Evolutionary conservation across 768 basidiomycete species (phyloP).

Genomic region (Suillus weaverae): DNA sequence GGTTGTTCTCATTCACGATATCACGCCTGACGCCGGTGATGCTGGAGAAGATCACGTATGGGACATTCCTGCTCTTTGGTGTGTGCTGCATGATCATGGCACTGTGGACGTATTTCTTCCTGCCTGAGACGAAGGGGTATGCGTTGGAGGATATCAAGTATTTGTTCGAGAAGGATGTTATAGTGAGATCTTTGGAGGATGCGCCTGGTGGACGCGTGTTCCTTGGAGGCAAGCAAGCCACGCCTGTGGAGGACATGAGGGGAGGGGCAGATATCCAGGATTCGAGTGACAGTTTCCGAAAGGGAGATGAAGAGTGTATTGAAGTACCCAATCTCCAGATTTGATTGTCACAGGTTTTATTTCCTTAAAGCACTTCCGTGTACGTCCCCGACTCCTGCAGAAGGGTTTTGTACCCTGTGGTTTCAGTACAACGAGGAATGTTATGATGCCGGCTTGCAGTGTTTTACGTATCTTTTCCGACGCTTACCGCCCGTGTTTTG

Average conservation of each 20-base stretch:
- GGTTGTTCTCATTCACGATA: conserved; percentile 48
- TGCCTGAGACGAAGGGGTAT: conserved; percentile 49
- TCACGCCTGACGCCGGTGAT: conserved; percentile 45
- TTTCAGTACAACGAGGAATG: background rate
- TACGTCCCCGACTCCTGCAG: background rate
- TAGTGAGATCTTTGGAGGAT: conserved; percentile 39
- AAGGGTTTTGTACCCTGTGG: background rate
- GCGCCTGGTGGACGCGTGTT: conserved; percentile 42
- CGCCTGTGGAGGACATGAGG: conserved; percentile 18
- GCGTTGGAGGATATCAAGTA: conserved; percentile 47
- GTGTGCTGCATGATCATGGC: conserved; percentile 42
- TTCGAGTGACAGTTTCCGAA: background rate
- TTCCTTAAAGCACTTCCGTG: background rate
- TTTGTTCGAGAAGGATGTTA: conserved; percentile 42
- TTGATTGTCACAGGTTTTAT: background rate
- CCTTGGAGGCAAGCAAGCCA: conserved; percentile 24
- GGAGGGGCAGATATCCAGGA: background rate
- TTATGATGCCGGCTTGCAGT: background rate
- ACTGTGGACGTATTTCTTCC: conserved; percentile 43
- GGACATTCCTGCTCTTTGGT: conserved; percentile 45
- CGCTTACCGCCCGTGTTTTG: background rate
- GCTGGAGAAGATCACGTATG: conserved; percentile 35
- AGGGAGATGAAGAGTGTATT: conserved; percentile 1
- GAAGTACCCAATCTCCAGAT: background rate
- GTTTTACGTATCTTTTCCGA: background rate